Evolutionary conservation across 192 early-diverging fungal genomes (phyloP), one percentile per base, ranked within the genome.

Genomic region (Bifiguratus adelaidae): DNA sequence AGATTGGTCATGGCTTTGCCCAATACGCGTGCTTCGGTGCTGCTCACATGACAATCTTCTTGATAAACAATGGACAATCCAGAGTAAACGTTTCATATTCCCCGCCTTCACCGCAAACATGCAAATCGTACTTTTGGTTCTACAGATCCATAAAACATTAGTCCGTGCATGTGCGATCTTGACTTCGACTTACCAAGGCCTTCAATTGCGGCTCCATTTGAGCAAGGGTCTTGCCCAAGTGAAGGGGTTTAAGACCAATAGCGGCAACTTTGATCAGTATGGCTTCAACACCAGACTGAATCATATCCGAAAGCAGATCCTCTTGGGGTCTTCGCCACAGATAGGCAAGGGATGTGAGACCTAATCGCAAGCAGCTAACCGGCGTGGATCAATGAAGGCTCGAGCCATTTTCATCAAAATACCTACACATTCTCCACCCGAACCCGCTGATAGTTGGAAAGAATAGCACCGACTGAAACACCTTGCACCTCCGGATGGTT

Each of bases 51-150:
- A 87, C 70, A 47, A 99, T 83, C 7, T 85, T 72, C 41, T 77
- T 82, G 35, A 80, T 82, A 54, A 93, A 99, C 21, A 99, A 49
- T 2, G 94, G 94, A 48, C 85, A 91, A 50, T 99, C 92, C 28
- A 95, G 55, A 0, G 89, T 91, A 42, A 96, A 73, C 3, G 92
- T 87, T 53, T 99, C 95, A 55, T 85, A 99, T 66, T 99, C 95
- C 21, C 95, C 95, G 44, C 95, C 95, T 65, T 99, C 95, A 25
- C 95, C 95, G 51, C 92, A 95, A 4, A 91, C 71, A 61, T 99
- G 85, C 22, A 88, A 47, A 22, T 82, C 89, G 50, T 79, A 93
- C 44, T 77, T 80, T 22, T 82, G 61, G 52, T 85, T 68, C 79
- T 80, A 55, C 15, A 27, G 21, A 13, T 13, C 30, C 38, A 36